Evolutionary conservation across 2,329 filamentous ascomycete genomes (phyloP).

Genomic region (Ascochyta rabiei): DNA sequence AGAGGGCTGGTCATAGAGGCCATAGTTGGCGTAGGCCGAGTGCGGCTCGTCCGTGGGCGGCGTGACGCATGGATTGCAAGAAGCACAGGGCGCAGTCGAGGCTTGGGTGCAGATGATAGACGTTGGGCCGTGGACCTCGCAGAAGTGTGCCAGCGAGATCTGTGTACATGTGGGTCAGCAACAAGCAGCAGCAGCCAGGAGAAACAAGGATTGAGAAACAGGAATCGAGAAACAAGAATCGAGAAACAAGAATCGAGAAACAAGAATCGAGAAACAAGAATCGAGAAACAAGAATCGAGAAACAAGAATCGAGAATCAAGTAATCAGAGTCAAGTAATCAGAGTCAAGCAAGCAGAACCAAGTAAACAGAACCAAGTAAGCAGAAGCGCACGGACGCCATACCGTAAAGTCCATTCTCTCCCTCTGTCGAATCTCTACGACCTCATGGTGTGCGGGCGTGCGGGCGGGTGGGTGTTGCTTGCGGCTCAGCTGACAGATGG

Average conservation of each 20-base stretch:
- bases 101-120: conserved; percentile 67
- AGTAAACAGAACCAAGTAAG: too few species aligned
- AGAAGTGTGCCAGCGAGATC: conserved; percentile 68
- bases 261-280: too few species aligned
- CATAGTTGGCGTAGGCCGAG: conserved; percentile 40
- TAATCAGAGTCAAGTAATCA: too few species aligned
- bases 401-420: conserved; percentile 51
- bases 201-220: too few species aligned
- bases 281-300: too few species aligned
- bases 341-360: too few species aligned
- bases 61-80: conserved; percentile 57
- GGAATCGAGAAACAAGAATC: too few species aligned
- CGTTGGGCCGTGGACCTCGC: conserved; percentile 66
- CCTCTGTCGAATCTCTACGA: conserved; percentile 33
- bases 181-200: not conserved
- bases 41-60: conserved; percentile 48
- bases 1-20: conserved; percentile 43
- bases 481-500: conserved; percentile 46
- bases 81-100: conserved; percentile 59
- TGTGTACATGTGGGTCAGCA: conserved; percentile 41
- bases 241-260: too few species aligned
- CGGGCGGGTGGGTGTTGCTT: conserved; percentile 32
- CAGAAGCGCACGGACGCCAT: conserved; percentile 20
- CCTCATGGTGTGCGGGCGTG: conserved; percentile 36
- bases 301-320: too few species aligned